These are phyloP conservation scores for Pyrenochaeta sp. DNA, from an alignment of 2,329 filamentous ascomycete genomes.

Conservation along the genomic window DNA sequence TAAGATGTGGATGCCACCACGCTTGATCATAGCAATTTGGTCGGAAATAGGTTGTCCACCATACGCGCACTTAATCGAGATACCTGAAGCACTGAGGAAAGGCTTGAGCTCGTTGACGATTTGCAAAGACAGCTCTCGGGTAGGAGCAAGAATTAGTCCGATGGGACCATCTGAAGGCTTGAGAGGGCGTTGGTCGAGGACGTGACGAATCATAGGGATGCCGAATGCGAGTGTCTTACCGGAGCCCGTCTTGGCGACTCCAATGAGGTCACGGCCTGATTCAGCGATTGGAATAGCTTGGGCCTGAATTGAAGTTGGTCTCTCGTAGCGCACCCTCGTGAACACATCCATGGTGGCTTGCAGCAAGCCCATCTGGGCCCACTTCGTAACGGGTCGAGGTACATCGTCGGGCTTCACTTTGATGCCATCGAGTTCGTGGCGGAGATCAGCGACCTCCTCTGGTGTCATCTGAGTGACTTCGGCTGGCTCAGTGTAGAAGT, in stretches of 20 bases:
- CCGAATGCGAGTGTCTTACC: constrained; percentile 97
- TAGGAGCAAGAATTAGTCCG: constrained; percentile 89
- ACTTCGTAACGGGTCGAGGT: constrained; percentile 93
- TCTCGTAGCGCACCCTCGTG: constrained; percentile 80
- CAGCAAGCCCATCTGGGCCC: constrained; percentile 92
- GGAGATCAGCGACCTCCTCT: constrained; percentile 80
- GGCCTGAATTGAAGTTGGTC: constrained; percentile 91
- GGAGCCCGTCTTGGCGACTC: constrained; percentile 96
- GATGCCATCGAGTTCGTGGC: constrained; percentile 91
- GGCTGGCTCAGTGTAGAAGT: constrained; percentile 91
- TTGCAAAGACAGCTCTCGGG: constrained; percentile 90
- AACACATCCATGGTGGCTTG: constrained; percentile 88
- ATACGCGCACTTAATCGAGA: constrained; percentile 91
- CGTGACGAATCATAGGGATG: constrained; percentile 96
- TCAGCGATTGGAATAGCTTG: constrained; percentile 95
- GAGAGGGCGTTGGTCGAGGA: constrained; percentile 87
- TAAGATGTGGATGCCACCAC: constrained; percentile 92
- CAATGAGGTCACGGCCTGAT: constrained; percentile 94
- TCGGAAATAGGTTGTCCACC: constrained; percentile 96
- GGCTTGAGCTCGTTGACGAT: constrained; percentile 96
- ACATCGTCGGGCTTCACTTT: constrained; percentile 80
- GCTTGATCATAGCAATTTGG: constrained; percentile 95
- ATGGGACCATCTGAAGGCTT: constrained; percentile 88
- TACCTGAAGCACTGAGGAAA: constrained; percentile 84
- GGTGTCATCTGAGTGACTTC: constrained; percentile 86